Percentiles rank a stretch among this genome's conserved stretches.
Conservation (phyloP, 352 stramenopile species). For the Pythium aristosporum region DNA sequence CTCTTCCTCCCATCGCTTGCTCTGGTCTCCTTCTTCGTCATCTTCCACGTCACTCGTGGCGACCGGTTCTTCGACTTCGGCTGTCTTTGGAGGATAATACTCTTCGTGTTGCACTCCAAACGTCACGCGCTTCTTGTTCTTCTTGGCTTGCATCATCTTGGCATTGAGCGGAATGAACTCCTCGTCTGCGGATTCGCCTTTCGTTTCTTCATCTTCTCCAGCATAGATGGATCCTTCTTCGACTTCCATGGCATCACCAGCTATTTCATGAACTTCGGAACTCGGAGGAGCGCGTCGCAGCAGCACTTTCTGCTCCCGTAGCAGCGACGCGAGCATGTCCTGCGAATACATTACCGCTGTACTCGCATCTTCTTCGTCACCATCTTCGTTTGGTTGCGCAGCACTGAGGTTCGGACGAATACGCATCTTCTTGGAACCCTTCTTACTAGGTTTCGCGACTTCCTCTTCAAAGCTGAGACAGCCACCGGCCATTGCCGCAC, state of each 20-base stretch:
- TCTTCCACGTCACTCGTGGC: slow-evolving; percentile 24
- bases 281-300: slow-evolving; percentile 12
- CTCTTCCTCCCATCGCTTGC: slow-evolving; percentile 68
- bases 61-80: slow-evolving; percentile 46
- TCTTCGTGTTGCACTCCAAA: slow-evolving; percentile 45
- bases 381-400: slow-evolving; percentile 25
- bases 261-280: neutral
- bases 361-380: slow-evolving; percentile 5
- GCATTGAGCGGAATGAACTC: slow-evolving; percentile 73
- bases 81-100: slow-evolving; percentile 33
- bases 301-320: slow-evolving; percentile 70
- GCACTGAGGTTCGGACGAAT: slow-evolving; percentile 61
- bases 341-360: slow-evolving; percentile 41
- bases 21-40: slow-evolving; percentile 42
- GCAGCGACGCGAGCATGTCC: slow-evolving; percentile 56
- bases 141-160: slow-evolving; percentile 38
- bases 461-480: slow-evolving; percentile 62
- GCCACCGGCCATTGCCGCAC: neutral
- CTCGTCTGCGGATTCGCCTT: slow-evolving; percentile 29
- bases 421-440: slow-evolving; percentile 53
- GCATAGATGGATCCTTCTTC: slow-evolving; percentile 5
- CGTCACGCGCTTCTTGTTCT: slow-evolving; percentile 58
- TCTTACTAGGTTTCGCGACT: slow-evolving; percentile 5
- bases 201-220: slow-evolving; percentile 34
- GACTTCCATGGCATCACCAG: slow-evolving; percentile 6